Conservation (phyloP, 2,329 filamentous ascomycete species). For the Diplocarpon mali region DNA sequence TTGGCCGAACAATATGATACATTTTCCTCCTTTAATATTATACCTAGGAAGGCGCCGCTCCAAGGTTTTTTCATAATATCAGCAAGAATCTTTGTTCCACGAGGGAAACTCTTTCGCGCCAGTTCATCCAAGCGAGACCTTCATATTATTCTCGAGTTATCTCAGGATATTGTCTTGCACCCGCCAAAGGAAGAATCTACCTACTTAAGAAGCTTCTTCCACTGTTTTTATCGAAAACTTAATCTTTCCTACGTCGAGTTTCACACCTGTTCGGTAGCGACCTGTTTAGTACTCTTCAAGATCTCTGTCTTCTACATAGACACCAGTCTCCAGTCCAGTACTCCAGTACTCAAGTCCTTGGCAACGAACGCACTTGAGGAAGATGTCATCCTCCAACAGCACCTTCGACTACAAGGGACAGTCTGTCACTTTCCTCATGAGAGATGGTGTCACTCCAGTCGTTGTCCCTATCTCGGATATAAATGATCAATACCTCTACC, state of each 20-base stretch:
- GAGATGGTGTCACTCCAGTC: constrained; percentile 33
- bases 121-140: neutral
- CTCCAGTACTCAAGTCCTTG: neutral
- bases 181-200: neutral
- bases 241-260: neutral
- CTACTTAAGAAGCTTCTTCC: neutral
- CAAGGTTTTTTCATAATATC: constrained; percentile 1
- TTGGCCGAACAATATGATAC: constrained; percentile 14
- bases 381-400: constrained; percentile 13
- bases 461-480: constrained; percentile 33
- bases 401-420: constrained; percentile 41
- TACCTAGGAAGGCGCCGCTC: neutral
- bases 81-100: constrained; percentile 2
- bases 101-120: neutral
- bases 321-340: neutral
- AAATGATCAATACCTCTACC: constrained; percentile 35
- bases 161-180: constrained; percentile 1
- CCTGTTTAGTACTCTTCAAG: neutral
- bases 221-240: neutral
- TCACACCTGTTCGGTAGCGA: neutral
- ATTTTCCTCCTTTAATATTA: constrained; percentile 6
- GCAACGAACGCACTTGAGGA: constrained; percentile 2
- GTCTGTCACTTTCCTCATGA: constrained; percentile 34
- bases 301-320: neutral
- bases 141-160: constrained; percentile 4